Evolutionary conservation across 495 filamentous ascomycete genomes (phyloP).

Genomic region (Aspergillus sparsus): DNA sequence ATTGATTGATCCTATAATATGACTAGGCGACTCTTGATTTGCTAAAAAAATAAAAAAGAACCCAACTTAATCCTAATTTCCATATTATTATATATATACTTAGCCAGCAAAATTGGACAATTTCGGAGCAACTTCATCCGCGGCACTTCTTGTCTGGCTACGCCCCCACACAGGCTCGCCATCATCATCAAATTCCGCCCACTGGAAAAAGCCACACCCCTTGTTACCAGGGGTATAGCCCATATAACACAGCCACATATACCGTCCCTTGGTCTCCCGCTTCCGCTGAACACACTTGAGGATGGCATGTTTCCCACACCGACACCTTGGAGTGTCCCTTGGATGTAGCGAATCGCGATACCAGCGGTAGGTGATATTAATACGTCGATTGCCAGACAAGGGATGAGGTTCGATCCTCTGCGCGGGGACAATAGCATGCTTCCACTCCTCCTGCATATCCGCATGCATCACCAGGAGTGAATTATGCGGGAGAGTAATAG

Average conservation of each 20-base stretch:
- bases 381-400: conserved; percentile 71
- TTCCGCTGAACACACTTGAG: conserved; percentile 78
- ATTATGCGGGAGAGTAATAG: conserved; percentile 92
- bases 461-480: conserved; percentile 93
- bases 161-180: conserved; percentile 69
- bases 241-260: conserved; percentile 94
- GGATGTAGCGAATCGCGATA: conserved; percentile 79
- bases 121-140: conserved; percentile 25
- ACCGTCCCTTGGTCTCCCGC: conserved; percentile 70
- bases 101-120: conserved; percentile 35
- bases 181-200: conserved; percentile 87
- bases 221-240: conserved; percentile 74
- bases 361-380: conserved; percentile 93
- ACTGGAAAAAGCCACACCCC: conserved; percentile 80
- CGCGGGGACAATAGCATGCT: conserved; percentile 68
- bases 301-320: conserved; percentile 69
- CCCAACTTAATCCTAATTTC: no score
- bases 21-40: no score
- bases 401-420: conserved; percentile 79
- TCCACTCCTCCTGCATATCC: conserved; percentile 66
- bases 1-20: no score
- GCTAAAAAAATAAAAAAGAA: no score
- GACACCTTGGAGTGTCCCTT: conserved; percentile 55
- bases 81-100: background rate
- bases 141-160: conserved; percentile 13